These are phyloP conservation scores for Marchantia polymorpha DNA, from an alignment of 225 moss, liverwort and hornwort genomes.

Conservation along the genomic window DNA sequence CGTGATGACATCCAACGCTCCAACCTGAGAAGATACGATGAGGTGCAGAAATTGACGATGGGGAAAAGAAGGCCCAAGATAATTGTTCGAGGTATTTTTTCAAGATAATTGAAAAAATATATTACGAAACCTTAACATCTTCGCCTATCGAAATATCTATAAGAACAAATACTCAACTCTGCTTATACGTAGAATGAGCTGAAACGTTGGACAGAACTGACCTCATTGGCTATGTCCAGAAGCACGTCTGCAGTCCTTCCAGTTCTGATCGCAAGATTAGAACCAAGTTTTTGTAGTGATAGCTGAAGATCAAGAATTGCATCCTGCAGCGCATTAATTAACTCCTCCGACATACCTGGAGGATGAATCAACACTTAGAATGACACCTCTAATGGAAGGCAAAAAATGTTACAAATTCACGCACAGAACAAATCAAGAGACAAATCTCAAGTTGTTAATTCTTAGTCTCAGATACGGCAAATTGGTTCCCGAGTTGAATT, in stretches of 20 bases:
- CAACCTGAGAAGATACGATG: constrained; percentile 45
- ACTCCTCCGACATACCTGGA: constrained; percentile 67
- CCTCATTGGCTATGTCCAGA: constrained; percentile 56
- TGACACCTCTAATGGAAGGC: too few relatives aligned
- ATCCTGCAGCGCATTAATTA: constrained; percentile 66
- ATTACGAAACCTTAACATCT: neutral
- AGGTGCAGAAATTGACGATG: neutral
- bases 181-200: neutral
- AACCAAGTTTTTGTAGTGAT: constrained; percentile 62
- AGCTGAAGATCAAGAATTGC: constrained; percentile 69
- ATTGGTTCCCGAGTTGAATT: too few relatives aligned
- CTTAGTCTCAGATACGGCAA: too few relatives aligned
- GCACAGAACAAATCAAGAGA: too few relatives aligned
- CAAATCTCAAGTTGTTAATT: too few relatives aligned
- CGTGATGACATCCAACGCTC: constrained; percentile 63
- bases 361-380: neutral
- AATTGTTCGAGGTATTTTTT: neutral
- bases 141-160: neutral
- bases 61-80: neutral
- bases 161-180: neutral
- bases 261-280: constrained; percentile 64
- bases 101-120: too few relatives aligned
- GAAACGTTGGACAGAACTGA: constrained; percentile 11
- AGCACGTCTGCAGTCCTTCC: constrained; percentile 65
- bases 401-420: too few relatives aligned